These are phyloP conservation scores for Leptomonas seymouri DNA, from an alignment of 208 protist genomes.

Conservation along the genomic window DNA sequence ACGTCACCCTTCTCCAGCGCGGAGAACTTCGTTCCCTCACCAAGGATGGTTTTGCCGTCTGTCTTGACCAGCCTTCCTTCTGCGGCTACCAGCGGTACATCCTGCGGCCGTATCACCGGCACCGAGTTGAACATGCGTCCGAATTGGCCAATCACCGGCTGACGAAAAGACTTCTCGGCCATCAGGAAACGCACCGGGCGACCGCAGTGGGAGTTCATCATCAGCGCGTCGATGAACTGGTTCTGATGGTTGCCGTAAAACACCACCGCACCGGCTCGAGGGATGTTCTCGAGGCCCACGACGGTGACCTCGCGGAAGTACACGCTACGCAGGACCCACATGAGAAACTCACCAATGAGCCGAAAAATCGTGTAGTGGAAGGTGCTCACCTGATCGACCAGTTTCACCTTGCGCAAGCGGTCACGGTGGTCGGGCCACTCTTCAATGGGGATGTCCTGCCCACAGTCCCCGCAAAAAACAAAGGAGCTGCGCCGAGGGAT, in stretches of 20 bases:
- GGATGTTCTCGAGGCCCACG: slow-evolving; percentile 89
- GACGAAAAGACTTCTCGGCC: slow-evolving; percentile 90
- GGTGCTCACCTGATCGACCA: slow-evolving; percentile 55
- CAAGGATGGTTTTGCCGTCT: slow-evolving; percentile 55
- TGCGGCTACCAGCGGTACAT: slow-evolving; percentile 71
- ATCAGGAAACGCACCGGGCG: slow-evolving; percentile 91
- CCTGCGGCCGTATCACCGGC: slow-evolving; percentile 92
- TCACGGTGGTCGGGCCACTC: slow-evolving; percentile 85
- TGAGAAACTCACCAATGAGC: slow-evolving; percentile 82
- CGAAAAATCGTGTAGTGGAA: slow-evolving; percentile 52
- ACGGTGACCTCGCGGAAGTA: slow-evolving; percentile 94
- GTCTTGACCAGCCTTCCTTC: slow-evolving; percentile 55
- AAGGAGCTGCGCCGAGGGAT: slow-evolving; percentile 30
- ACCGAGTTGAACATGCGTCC: slow-evolving; percentile 90
- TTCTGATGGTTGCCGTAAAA: slow-evolving; percentile 96
- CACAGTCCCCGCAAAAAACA: slow-evolving; percentile 64
- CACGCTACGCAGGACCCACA: slow-evolving; percentile 86
- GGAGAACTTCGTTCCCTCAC: slow-evolving; percentile 77
- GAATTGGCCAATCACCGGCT: slow-evolving; percentile 81
- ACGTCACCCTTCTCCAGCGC: slow-evolving; percentile 70
- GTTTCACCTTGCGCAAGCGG: slow-evolving; percentile 59
- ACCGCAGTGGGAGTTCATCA: slow-evolving; percentile 87
- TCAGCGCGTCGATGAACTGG: slow-evolving; percentile 92
- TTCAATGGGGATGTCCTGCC: slow-evolving; percentile 60
- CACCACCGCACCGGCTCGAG: slow-evolving; percentile 84